phyloP scores from a whole-genome alignment of 1,284 basidiomycete genomes.

The Malassezia sp. region DNA sequence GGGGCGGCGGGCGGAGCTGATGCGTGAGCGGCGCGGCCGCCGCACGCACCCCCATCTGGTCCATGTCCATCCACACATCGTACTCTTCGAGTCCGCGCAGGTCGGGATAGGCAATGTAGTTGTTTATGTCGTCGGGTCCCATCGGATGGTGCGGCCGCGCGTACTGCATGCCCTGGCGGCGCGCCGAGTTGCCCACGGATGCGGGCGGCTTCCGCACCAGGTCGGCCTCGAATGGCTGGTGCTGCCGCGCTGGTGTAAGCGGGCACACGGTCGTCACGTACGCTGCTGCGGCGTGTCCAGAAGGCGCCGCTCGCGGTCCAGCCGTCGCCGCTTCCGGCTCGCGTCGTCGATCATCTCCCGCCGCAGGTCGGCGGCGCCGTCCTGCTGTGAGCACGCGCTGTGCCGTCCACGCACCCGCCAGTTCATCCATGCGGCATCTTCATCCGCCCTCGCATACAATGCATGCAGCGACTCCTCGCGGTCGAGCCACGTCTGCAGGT shows the following conservation, averaged over 20 bases:
- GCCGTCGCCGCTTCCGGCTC: conserved; percentile 62
- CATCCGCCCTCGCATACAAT: conserved; percentile 55
- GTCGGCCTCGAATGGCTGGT: conserved; percentile 44
- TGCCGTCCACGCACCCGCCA: too few relatives aligned
- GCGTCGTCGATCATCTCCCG: conserved; percentile 69
- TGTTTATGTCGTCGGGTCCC: conserved; percentile 12
- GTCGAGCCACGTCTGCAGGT: conserved; percentile 47
- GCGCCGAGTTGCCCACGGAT: too few relatives aligned
- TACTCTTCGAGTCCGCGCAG: conserved; percentile 35
- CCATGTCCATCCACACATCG: conserved; percentile 40
- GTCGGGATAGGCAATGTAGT: conserved; percentile 36
- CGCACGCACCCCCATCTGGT: conserved; percentile 38
- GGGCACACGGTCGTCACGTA: too few relatives aligned
- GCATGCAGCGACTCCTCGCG: conserved; percentile 63
- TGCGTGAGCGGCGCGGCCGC: conserved; percentile 2
- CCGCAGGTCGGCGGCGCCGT: conserved; percentile 56
- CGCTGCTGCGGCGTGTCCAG: conserved; percentile 63
- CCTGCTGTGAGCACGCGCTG: too few relatives aligned
- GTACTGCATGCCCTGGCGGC: too few relatives aligned
- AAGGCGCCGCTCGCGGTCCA: conserved; percentile 67
- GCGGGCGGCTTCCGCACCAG: conserved; percentile 30
- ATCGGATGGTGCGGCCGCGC: conserved; percentile 4
- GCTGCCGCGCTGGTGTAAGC: conserved; percentile 47
- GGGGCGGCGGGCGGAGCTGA: conserved; percentile 5
- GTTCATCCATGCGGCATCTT: conserved; percentile 59